Percentiles rank a stretch among this genome's conserved stretches.
phyloP scores from a whole-genome alignment of 805 yeast genomes.

The Pichia eremophila region DNA sequence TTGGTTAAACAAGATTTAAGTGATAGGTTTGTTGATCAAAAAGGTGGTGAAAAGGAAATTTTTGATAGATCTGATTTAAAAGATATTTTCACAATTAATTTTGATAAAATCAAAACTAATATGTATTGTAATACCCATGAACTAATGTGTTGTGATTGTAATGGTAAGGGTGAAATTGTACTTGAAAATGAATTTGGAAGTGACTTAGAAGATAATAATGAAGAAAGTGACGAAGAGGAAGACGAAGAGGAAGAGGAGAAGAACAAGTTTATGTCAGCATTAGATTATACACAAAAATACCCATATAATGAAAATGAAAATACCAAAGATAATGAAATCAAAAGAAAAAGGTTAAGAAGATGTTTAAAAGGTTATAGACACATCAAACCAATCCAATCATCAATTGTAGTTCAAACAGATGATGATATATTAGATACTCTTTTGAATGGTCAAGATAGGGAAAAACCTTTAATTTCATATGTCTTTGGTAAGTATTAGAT shows the following conservation, averaged over 20 bases:
- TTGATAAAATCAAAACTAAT: slow-evolving; percentile 1
- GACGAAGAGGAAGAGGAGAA: slow-evolving; percentile 11
- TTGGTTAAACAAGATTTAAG: slow-evolving; percentile 74
- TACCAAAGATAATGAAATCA: slow-evolving; percentile 20
- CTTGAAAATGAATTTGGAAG: slow-evolving; percentile 9
- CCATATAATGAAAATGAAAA: slow-evolving; percentile 15
- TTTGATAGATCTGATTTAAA: slow-evolving; percentile 62
- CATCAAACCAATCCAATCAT: slow-evolving; percentile 35
- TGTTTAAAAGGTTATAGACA: slow-evolving; percentile 60
- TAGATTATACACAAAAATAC: slow-evolving; percentile 28
- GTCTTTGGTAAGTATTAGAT: slow-evolving; percentile 28
- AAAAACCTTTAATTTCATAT: slow-evolving; percentile 28
- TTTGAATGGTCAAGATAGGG: slow-evolving; percentile 14
- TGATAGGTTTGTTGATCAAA: slow-evolving; percentile 50
- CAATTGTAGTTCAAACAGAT: slow-evolving; percentile 13
- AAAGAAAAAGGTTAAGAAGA: slow-evolving; percentile 33
- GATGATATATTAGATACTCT: slow-evolving; percentile 29
- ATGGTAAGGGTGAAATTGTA: slow-evolving; percentile 38
- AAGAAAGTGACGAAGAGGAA: slow-evolving; percentile 5
- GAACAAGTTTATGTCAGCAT: slow-evolving; percentile 50
- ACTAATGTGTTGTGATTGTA: slow-evolving; percentile 54
- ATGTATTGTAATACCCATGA: slow-evolving; percentile 64
- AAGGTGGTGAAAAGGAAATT: slow-evolving; percentile 42
- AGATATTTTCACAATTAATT: slow-evolving; percentile 57
- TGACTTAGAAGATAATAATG: slow-evolving; percentile 10